These are phyloP conservation scores for Camillea tinctor DNA, from an alignment of 2,329 filamentous ascomycete genomes.

Conservation along the genomic window DNA sequence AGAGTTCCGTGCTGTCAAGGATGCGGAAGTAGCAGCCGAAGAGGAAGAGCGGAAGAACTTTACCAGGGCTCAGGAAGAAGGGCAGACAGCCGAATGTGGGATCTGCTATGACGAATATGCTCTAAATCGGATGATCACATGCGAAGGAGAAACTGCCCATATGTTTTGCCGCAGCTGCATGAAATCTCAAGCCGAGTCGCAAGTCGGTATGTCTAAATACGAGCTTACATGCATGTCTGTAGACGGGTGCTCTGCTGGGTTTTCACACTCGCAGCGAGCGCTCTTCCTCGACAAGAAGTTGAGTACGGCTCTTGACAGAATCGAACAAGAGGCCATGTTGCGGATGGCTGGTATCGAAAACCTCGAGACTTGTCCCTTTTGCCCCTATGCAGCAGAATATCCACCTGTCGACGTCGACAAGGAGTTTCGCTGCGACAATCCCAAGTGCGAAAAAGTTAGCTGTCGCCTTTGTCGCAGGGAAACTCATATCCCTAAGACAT, in stretches of 20 bases:
- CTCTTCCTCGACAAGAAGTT: conserved; percentile 59
- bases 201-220: conserved; percentile 69
- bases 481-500: conserved; percentile 71
- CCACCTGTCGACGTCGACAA: conserved; percentile 64
- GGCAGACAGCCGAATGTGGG: conserved; percentile 63
- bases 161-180: conserved; percentile 71
- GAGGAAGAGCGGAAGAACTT: conserved; percentile 39
- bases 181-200: conserved; percentile 61
- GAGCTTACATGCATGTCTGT: conserved; percentile 69
- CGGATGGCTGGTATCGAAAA: conserved; percentile 69
- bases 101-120: conserved; percentile 71
- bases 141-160: conserved; percentile 57
- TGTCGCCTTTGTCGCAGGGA: conserved; percentile 67
- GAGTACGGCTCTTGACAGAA: conserved; percentile 61
- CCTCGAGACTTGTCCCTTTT: conserved; percentile 77
- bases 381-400: conserved; percentile 74
- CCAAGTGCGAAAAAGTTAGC: conserved; percentile 61
- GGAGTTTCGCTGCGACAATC: conserved; percentile 71
- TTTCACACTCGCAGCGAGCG: conserved; percentile 53
- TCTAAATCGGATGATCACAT: conserved; percentile 67
- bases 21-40: conserved; percentile 24
- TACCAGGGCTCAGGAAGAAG: conserved; percentile 41
- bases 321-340: conserved; percentile 70
- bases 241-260: conserved; percentile 63
- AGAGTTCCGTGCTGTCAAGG: conserved; percentile 27